Percentiles rank a stretch among this genome's conserved stretches.
Conservation (phyloP, 371 early-diverging fungal genomes). For the Mucor circinelloides region DNA sequence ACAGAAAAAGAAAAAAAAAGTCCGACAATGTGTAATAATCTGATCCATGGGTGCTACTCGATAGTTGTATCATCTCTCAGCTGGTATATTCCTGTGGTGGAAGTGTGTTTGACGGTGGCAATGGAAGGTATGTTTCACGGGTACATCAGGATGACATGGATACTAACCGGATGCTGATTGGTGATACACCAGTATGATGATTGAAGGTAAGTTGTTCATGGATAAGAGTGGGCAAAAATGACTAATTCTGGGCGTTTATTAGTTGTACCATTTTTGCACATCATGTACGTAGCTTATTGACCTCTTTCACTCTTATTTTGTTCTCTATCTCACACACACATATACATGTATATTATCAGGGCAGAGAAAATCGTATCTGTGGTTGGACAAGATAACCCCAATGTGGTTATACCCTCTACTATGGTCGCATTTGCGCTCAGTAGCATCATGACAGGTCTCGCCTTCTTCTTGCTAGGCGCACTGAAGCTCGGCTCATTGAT, state of each 20-base stretch:
- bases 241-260: neutral
- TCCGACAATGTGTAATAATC: neutral
- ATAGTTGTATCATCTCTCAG: conserved; percentile 82
- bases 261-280: conserved; percentile 89
- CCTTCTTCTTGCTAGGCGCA: conserved; percentile 85
- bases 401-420: conserved; percentile 83
- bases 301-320: neutral
- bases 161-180: neutral
- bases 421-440: conserved; percentile 87
- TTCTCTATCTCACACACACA: neutral
- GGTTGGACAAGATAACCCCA: conserved; percentile 60
- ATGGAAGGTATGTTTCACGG: conserved; percentile 84
- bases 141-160: neutral
- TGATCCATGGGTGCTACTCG: neutral
- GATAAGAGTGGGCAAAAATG: too few relatives aligned
- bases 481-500: conserved; percentile 81
- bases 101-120: conserved; percentile 88
- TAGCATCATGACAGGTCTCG: conserved; percentile 85
- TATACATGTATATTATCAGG: conserved; percentile 36
- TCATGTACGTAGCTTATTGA: conserved; percentile 70
- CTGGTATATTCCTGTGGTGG: conserved; percentile 83
- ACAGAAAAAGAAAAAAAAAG: neutral
- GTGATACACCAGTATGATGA: conserved; percentile 75
- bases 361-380: conserved; percentile 67
- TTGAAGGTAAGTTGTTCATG: conserved; percentile 79